Conservation (phyloP, 345 rosid genomes). For the Syzygium oleosum region DNA sequence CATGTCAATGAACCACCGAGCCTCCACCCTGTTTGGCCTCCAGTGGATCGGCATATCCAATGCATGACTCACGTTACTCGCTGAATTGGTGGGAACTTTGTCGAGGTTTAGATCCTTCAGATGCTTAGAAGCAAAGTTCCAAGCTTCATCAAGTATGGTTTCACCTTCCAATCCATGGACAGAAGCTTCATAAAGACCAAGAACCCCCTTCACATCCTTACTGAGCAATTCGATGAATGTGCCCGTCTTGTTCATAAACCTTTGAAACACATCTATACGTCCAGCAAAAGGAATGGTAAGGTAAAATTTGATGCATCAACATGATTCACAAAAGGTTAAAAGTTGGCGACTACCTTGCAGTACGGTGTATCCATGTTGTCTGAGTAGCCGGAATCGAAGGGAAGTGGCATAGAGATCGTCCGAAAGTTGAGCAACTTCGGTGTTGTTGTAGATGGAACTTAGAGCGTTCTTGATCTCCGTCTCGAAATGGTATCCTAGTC, state of each 20-base stretch:
- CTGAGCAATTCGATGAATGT: not conserved
- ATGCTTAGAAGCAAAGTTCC: not conserved
- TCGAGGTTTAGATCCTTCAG: not conserved
- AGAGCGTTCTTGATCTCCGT: conserved; percentile 3
- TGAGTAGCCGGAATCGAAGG: conserved; percentile 9
- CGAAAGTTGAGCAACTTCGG: not conserved
- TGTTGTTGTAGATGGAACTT: not conserved
- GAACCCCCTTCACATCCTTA: conserved; percentile 5
- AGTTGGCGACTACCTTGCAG: not conserved
- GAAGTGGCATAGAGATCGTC: not conserved
- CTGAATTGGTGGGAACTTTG: not conserved
- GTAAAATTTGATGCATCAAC: not conserved
- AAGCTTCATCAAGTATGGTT: conserved; percentile 4
- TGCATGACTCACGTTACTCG: not conserved
- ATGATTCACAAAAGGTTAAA: not conserved
- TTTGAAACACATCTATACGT: conserved; percentile 2
- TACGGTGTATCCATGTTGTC: not conserved
- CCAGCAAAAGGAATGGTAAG: not conserved
- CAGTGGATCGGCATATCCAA: not conserved
- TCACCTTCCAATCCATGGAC: conserved; percentile 4
- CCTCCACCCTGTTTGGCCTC: conserved; percentile 12
- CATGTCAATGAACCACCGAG: not conserved
- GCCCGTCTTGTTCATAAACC: conserved; percentile 3
- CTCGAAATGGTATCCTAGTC: conserved; percentile 10
- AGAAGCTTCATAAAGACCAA: conserved; percentile 19